phyloP scores from a whole-genome alignment of 2,329 filamentous ascomycete genomes.

The Chaetomiaceae sp. region DNA sequence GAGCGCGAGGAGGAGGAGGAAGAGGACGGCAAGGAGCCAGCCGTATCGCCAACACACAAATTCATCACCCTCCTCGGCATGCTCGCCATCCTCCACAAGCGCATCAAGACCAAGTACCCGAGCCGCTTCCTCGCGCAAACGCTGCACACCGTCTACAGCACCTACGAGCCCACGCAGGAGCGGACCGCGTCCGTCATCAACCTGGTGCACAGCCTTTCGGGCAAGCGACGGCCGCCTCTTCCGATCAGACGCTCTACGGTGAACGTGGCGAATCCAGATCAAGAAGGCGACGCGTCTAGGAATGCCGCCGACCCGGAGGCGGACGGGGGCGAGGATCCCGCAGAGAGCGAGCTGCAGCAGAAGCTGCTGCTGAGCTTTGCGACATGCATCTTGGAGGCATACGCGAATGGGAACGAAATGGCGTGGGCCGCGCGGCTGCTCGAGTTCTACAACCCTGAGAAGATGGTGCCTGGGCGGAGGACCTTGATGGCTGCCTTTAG shows the following conservation, averaged over 20 bases:
- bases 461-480: constrained; percentile 55
- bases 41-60: constrained; percentile 36
- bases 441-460: constrained; percentile 64
- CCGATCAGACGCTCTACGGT: constrained; percentile 57
- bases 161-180: constrained; percentile 61
- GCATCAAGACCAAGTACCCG: constrained; percentile 72
- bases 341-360: constrained; percentile 58
- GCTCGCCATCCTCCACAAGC: constrained; percentile 66
- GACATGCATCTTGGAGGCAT: constrained; percentile 72
- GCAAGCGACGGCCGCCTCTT: constrained; percentile 59
- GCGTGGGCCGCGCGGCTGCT: constrained; percentile 62
- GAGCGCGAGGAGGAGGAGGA: constrained; percentile 26
- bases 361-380: constrained; percentile 70
- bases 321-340: constrained; percentile 48
- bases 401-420: constrained; percentile 57
- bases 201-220: constrained; percentile 64
- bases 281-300: constrained; percentile 49
- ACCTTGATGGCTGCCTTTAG: constrained; percentile 63
- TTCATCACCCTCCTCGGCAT: constrained; percentile 69
- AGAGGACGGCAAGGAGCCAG: not conserved
- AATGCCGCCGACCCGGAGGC: constrained; percentile 61
- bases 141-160: constrained; percentile 65
- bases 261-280: constrained; percentile 51
- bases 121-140: constrained; percentile 74
- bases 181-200: constrained; percentile 67